These are phyloP conservation scores for Chloromonas sp. DNA, from an alignment of 163 green algal species.

Conservation along the genomic window DNA sequence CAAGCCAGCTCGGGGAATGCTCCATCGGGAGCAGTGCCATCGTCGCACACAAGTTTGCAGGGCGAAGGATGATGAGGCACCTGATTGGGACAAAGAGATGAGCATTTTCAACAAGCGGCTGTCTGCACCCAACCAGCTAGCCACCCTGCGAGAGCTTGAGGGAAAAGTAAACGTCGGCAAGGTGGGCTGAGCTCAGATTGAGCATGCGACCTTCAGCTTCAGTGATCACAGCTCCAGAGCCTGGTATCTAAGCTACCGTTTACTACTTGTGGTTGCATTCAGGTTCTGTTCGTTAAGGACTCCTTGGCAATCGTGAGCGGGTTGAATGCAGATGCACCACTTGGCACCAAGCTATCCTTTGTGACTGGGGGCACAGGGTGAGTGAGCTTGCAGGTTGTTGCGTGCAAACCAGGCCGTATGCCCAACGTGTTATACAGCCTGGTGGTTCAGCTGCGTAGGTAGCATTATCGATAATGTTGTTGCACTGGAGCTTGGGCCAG, in stretches of 20 bases:
- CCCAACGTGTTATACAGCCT: too few species aligned
- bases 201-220: too few species aligned
- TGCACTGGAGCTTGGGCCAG: too few species aligned
- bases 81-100: slow-evolving; percentile 84
- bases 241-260: not conserved
- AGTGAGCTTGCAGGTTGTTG: not conserved
- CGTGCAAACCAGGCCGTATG: too few species aligned
- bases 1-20: too few species aligned
- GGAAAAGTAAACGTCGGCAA: slow-evolving; percentile 64
- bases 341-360: slow-evolving; percentile 74
- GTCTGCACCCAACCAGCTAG: slow-evolving; percentile 68
- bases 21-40: too few species aligned
- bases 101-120: slow-evolving; percentile 76
- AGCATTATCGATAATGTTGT: too few species aligned
- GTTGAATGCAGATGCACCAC: slow-evolving; percentile 76
- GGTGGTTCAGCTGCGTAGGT: too few species aligned
- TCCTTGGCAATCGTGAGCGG: slow-evolving; percentile 75
- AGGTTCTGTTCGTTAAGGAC: slow-evolving; percentile 68
- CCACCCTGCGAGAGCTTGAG: slow-evolving; percentile 68
- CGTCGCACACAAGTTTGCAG: not conserved
- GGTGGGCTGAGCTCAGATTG: slow-evolving; percentile 12
- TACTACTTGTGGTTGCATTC: slow-evolving; percentile 1
- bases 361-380: slow-evolving; percentile 68
- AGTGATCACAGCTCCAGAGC: not conserved
- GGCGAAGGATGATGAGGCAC: slow-evolving; percentile 28